phyloP scores from a whole-genome alignment of 768 basidiomycete genomes.

The Termitomyces bulborhizus region DNA sequence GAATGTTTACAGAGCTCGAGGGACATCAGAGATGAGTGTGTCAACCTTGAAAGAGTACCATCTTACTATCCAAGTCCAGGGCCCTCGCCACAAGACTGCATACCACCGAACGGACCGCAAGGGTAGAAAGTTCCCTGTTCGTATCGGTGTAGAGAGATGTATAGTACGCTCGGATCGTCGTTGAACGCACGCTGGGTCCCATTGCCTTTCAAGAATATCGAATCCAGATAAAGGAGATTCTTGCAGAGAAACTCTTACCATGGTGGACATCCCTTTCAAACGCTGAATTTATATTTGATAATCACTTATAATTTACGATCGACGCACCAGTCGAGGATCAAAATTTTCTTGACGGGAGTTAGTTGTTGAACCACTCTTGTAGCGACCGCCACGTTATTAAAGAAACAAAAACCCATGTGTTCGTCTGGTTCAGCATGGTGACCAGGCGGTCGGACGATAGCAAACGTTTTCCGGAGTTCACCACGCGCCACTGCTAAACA shows the following conservation, averaged over 20 bases:
- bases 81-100: conserved; percentile 83
- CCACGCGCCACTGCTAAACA: conserved; percentile 77
- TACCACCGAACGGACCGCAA: conserved; percentile 81
- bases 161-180: conserved; percentile 86
- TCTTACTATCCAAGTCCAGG: conserved; percentile 81
- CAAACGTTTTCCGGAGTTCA: conserved; percentile 80
- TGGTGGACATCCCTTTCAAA: conserved; percentile 76
- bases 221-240: neutral
- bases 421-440: conserved; percentile 98
- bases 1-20: conserved; percentile 86
- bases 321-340: conserved; percentile 93
- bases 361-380: conserved; percentile 71
- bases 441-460: conserved; percentile 94
- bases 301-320: conserved; percentile 2
- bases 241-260: conserved; percentile 33
- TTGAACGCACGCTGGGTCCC: conserved; percentile 96
- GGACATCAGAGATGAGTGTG: conserved; percentile 5
- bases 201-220: conserved; percentile 59
- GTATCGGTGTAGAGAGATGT: conserved; percentile 93
- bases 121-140: conserved; percentile 93
- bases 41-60: conserved; percentile 2
- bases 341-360: conserved; percentile 67
- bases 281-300: neutral
- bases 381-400: conserved; percentile 96
- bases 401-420: conserved; percentile 99